Base-by-base conservation (phyloP, 1,284 basidiomycete species). In the Tremellales sp. region DNA sequence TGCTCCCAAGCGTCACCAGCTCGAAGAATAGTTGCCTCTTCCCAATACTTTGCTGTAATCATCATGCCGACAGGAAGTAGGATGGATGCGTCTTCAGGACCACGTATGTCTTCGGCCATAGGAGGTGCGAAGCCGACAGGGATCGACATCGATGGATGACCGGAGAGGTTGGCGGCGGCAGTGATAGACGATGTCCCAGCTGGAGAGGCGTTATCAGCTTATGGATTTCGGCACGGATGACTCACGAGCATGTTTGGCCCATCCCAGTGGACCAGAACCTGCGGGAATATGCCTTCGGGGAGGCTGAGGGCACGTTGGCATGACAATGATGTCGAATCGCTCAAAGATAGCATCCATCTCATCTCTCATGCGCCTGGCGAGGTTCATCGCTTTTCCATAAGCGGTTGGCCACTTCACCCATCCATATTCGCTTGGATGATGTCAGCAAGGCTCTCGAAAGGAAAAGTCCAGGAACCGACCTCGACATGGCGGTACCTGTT, bases 251-350 rank as follows among this genome's bases (percentile, higher is more conserved):
- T 13, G 47, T 50, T 12, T 47, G 43, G 5, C 61, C 47, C 5
- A 65, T 13, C n/a, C 54, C 8, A 56, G 37, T 13, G 54, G 54
- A 18, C 48, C 48, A 21, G 54, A 32, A 19, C 40, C 41, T 6
- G 39, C 41, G 2, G 44, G 48, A 10, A 56, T 56, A 33, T 56
- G 54, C 18, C 51, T 41, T 25, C 54, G 21, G 18, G 54, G 40
- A 12, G 54, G 47, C 42, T 49, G 48, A 2, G 60, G 60, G 21
- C 60, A 63, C 2, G 77, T 78, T 6, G 78, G 78, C 65, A 76
- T 76, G 34, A 77, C 56, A 7, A 79, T 58, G 5, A 78, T 64
- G 49, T 78, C 75, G 49, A 71, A 74, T 12, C 68, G 52, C 6
- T 63, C 53, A 4, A 78, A 55, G 9, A 67, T 64, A 1, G 48